phyloP scores from a whole-genome alignment of 2,329 filamentous ascomycete genomes.

The Stagonosporopsis rhizophila region DNA sequence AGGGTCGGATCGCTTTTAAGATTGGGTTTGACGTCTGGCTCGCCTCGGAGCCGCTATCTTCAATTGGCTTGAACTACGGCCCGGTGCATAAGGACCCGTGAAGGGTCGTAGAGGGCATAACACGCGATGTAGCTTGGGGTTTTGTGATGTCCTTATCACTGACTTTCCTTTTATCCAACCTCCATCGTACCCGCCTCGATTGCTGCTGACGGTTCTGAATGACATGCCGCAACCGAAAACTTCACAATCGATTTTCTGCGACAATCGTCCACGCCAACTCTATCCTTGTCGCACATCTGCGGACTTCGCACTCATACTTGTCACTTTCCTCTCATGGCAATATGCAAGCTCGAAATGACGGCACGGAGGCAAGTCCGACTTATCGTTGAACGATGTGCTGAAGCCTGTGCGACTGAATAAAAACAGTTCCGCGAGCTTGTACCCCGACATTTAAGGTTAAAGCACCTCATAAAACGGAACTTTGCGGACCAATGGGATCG shows the following conservation, averaged over 20 bases:
- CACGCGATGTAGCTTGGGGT: background rate
- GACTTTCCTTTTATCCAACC: conserved; percentile 5
- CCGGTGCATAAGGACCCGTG: conserved; percentile 1
- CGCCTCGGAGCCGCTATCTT: conserved; percentile 1
- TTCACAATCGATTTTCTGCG: background rate
- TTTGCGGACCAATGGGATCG: background rate
- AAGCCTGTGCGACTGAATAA: background rate
- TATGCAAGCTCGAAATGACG: conserved; percentile 3
- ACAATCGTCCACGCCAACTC: background rate
- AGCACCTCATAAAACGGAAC: background rate
- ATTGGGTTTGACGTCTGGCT: background rate
- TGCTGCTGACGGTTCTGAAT: background rate
- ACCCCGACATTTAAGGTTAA: background rate
- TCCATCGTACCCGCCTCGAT: background rate
- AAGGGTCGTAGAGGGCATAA: background rate
- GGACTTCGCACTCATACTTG: background rate
- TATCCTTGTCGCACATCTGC: background rate
- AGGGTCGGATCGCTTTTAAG: background rate
- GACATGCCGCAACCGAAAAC: background rate
- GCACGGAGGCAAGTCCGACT: conserved; percentile 9
- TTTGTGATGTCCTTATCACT: conserved; percentile 6
- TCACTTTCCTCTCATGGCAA: background rate
- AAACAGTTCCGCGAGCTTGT: background rate
- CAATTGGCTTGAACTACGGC: background rate
- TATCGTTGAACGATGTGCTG: conserved; percentile 2